Evolutionary conservation across 31 red algal species (phyloP).

Genomic region (Porphyra umbilicalis): DNA sequence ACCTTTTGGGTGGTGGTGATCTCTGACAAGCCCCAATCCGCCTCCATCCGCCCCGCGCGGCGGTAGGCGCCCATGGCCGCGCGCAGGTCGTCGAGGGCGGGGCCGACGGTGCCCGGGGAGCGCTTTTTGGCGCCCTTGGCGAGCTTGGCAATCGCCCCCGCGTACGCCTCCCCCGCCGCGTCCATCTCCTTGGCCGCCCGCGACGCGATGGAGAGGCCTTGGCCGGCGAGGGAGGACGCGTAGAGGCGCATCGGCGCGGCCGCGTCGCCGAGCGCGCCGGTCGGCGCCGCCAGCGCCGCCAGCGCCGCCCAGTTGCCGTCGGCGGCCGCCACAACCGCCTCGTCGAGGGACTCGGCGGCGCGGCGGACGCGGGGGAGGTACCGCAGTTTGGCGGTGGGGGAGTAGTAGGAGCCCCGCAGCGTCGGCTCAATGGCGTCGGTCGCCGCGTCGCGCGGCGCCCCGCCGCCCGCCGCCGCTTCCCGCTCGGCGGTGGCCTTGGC

Average conservation of each 20-base stretch:
- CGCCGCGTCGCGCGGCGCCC: background rate
- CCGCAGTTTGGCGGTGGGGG: constrained; percentile 49
- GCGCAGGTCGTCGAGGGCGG: constrained; percentile 28
- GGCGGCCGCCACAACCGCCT: constrained; percentile 10
- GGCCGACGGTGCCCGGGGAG: constrained; percentile 15
- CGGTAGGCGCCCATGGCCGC: constrained; percentile 22
- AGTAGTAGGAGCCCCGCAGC: constrained; percentile 68
- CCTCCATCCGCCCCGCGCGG: constrained; percentile 26
- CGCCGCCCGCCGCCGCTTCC: background rate
- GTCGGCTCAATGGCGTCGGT: constrained; percentile 50
- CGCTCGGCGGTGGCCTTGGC: background rate
- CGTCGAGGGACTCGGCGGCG: constrained; percentile 30
- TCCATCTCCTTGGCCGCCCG: constrained; percentile 55
- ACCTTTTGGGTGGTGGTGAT: constrained; percentile 38
- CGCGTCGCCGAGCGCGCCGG: constrained; percentile 17
- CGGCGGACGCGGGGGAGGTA: constrained; percentile 56
- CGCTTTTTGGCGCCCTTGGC: constrained; percentile 42
- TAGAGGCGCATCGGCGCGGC: constrained; percentile 61
- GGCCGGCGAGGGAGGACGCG: constrained; percentile 44
- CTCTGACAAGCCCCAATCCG: constrained; percentile 48
- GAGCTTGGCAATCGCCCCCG: constrained; percentile 25
- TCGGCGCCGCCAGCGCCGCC: constrained; percentile 9
- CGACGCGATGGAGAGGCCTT: constrained; percentile 43
- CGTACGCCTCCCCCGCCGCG: constrained; percentile 34
- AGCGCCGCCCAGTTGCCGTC: constrained; percentile 24